Percentiles rank a stretch among this genome's conserved stretches.
Conservation (phyloP, 2,329 filamentous ascomycete genomes). For the Beauveria scarabaeidicola region DNA sequence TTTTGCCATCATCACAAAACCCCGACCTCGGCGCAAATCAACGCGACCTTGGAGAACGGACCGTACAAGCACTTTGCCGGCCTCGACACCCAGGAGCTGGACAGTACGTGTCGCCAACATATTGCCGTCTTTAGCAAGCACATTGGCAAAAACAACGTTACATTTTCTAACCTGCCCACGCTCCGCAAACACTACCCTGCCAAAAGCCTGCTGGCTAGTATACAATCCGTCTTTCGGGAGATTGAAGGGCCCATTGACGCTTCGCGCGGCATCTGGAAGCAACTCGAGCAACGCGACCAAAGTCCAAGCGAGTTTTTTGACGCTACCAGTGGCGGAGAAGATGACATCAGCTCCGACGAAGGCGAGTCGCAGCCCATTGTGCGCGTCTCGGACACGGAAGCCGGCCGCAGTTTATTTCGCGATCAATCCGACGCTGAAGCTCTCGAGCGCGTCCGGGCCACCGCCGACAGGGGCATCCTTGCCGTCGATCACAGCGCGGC, state of each 20-base stretch:
- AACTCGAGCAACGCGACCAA: neutral
- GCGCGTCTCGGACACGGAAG: neutral
- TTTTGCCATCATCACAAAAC: neutral
- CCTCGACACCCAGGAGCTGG: neutral
- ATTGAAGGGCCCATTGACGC: neutral
- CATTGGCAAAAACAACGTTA: neutral
- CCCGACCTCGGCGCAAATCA: neutral
- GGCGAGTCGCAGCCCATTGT: constrained; percentile 12
- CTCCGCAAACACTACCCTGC: neutral
- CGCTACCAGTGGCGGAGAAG: constrained; percentile 11
- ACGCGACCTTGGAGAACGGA: neutral
- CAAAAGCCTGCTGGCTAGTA: neutral
- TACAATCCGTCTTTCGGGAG: neutral
- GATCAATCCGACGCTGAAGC: neutral
- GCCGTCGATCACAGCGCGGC: neutral
- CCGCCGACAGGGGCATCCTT: neutral
- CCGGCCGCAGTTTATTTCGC: neutral
- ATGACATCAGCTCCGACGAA: constrained; percentile 15
- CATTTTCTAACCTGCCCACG: neutral
- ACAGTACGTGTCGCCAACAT: neutral
- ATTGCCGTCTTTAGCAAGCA: neutral
- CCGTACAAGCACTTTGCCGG: neutral
- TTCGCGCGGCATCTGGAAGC: neutral
- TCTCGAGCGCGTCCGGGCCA: neutral
- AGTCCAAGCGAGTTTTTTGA: neutral